These are phyloP conservation scores for Rutstroemia sp. DNA, from an alignment of 2,329 filamentous ascomycete species.

Conservation along the genomic window DNA sequence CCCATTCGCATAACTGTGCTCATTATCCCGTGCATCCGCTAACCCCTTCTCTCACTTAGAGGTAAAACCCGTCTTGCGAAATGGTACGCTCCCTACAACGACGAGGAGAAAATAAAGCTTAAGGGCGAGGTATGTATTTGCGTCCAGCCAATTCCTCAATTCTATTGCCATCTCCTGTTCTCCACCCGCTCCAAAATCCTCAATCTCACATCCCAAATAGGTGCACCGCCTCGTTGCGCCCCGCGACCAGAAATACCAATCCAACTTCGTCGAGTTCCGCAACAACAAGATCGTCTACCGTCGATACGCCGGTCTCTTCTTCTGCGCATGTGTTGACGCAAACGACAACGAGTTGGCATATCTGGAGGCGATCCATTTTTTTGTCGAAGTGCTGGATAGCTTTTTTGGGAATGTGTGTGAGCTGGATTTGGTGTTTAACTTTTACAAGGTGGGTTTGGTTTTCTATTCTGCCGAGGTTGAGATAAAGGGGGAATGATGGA, in stretches of 20 bases:
- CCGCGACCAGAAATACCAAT: conserved; percentile 98
- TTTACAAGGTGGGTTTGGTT: conserved; percentile 50
- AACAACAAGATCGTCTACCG: conserved; percentile 97
- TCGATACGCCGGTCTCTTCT: conserved; percentile 95
- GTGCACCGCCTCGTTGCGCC: conserved; percentile 96
- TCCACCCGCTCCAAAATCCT: background rate
- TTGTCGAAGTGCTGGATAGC: conserved; percentile 95
- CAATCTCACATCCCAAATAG: conserved; percentile 34
- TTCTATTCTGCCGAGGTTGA: background rate
- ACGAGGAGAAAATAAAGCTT: conserved; percentile 98
- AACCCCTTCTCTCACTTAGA: conserved; percentile 39
- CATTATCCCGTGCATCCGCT: background rate
- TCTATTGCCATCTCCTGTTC: background rate
- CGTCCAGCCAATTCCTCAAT: background rate
- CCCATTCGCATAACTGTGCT: background rate
- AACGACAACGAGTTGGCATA: conserved; percentile 98
- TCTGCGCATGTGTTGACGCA: conserved; percentile 97
- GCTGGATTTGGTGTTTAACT: conserved; percentile 81
- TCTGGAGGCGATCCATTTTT: conserved; percentile 97
- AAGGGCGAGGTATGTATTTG: conserved; percentile 73
- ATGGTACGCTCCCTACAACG: conserved; percentile 97
- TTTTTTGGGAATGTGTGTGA: conserved; percentile 99
- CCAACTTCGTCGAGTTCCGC: conserved; percentile 96
- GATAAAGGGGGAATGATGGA: background rate
- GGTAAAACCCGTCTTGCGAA: conserved; percentile 97